Evolutionary conservation across 1,139 yeast species (phyloP).

Genomic region (Saccharomyces hybrid): DNA sequence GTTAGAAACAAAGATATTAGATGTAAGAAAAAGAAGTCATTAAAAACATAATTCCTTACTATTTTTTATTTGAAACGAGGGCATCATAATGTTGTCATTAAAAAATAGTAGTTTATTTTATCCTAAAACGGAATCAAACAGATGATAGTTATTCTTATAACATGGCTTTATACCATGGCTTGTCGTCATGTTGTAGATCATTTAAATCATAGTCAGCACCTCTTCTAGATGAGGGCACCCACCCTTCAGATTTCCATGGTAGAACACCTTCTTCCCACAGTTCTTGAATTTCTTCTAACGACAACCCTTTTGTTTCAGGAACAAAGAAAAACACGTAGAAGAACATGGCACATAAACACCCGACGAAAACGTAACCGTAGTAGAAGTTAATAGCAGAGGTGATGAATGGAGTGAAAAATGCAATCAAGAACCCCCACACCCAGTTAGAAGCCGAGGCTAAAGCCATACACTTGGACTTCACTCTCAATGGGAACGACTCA

Average conservation of each 20-base stretch:
- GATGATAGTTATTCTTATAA: slow-evolving; percentile 3
- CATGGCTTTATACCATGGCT: slow-evolving; percentile 20
- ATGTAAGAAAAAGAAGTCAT: too few species aligned
- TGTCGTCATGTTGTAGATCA: slow-evolving; percentile 10
- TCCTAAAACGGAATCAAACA: too few species aligned
- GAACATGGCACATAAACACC: slow-evolving; percentile 51
- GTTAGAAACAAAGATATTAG: too few species aligned
- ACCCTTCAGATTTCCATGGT: slow-evolving; percentile 39
- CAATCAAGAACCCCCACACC: slow-evolving; percentile 64
- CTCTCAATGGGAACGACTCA: slow-evolving; percentile 65
- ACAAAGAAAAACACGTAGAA: slow-evolving; percentile 57
- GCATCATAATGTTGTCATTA: too few species aligned
- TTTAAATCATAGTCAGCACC: slow-evolving; percentile 13
- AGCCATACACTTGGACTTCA: slow-evolving; percentile 32
- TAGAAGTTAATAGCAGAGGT: slow-evolving; percentile 34
- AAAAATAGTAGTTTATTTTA: too few species aligned
- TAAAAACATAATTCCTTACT: too few species aligned
- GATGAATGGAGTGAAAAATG: slow-evolving; percentile 66
- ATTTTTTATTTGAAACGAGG: too few species aligned
- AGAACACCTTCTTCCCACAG: slow-evolving; percentile 37
- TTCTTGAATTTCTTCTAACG: slow-evolving; percentile 63
- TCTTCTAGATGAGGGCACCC: slow-evolving; percentile 30
- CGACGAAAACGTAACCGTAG: slow-evolving; percentile 68
- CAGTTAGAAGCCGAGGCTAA: slow-evolving; percentile 62
- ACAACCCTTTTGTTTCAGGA: slow-evolving; percentile 61